Percentiles rank a stretch among this genome's conserved stretches.
Conservation (phyloP, 768 basidiomycete genomes). For the Pisolithus orientalis region DNA sequence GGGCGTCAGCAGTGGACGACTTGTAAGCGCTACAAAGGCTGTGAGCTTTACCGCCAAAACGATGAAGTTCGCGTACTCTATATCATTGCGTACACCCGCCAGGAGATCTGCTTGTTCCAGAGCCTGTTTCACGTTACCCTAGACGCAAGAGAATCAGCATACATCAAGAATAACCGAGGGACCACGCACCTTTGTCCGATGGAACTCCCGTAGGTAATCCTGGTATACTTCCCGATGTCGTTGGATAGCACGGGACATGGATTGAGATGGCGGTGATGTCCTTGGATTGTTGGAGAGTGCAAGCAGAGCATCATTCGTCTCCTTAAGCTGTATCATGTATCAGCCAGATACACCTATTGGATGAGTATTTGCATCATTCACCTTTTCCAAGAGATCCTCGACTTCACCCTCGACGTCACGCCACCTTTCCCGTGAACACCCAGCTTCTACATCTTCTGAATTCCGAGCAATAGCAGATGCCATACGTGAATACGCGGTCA, state of each 20-base stretch:
- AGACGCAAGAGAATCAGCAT: conserved; percentile 1
- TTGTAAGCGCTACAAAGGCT: conserved; percentile 74
- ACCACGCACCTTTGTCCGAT: conserved; percentile 68
- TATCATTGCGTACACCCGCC: conserved; percentile 89
- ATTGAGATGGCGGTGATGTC: conserved; percentile 59
- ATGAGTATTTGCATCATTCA: conserved; percentile 26
- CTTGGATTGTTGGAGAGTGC: conserved; percentile 62
- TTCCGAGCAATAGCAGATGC: conserved; percentile 58
- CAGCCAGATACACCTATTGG: not conserved
- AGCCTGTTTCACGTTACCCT: conserved; percentile 78
- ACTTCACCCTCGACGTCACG: conserved; percentile 81
- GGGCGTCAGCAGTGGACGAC: conserved; percentile 78
- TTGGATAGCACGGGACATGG: conserved; percentile 85
- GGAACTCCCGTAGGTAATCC: conserved; percentile 81
- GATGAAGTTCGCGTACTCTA: conserved; percentile 56
- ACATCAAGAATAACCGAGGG: not conserved
- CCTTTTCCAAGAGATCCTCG: conserved; percentile 83
- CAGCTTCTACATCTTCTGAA: conserved; percentile 58
- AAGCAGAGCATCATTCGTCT: conserved; percentile 78
- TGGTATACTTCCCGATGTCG: conserved; percentile 86
- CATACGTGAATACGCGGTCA: conserved; percentile 85
- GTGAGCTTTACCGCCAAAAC: not conserved
- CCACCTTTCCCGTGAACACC: conserved; percentile 67
- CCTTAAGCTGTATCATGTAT: conserved; percentile 56
- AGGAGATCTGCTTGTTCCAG: conserved; percentile 84